Evolutionary conservation across 1,139 yeast genomes (phyloP).

Genomic region (Candida albicans): DNA sequence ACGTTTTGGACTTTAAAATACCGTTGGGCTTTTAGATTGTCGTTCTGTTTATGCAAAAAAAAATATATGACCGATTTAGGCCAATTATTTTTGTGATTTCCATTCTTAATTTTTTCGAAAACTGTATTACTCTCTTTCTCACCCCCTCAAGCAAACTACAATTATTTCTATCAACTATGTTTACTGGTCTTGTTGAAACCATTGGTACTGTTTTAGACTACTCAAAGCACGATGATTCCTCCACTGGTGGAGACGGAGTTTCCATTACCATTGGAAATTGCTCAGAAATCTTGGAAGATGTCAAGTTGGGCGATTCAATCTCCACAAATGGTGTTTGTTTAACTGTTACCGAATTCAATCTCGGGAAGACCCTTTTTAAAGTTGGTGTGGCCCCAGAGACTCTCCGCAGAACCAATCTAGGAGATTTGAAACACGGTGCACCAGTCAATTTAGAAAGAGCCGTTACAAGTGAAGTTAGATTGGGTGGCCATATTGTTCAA

Average conservation of each 20-base stretch:
- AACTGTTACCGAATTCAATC: conserved; percentile 84
- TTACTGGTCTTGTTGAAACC: conserved; percentile 89
- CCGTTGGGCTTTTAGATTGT: conserved; percentile 3
- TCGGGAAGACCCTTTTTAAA: conserved; percentile 55
- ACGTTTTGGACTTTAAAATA: background rate
- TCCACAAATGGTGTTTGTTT: conserved; percentile 88
- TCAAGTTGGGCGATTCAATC: conserved; percentile 90
- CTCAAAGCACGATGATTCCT: conserved; percentile 48
- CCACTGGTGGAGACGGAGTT: conserved; percentile 77
- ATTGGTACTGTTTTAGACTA: conserved; percentile 66
- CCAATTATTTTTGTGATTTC: background rate
- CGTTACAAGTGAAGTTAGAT: conserved; percentile 72
- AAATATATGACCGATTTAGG: background rate
- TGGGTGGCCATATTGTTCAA: conserved; percentile 97
- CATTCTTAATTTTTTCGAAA: background rate
- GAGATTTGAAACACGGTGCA: conserved; percentile 53
- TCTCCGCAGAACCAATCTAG: conserved; percentile 75
- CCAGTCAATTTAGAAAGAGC: conserved; percentile 91
- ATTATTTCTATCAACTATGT: conserved; percentile 50
- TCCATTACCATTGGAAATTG: conserved; percentile 70
- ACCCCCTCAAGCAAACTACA: background rate
- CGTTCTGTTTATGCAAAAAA: background rate
- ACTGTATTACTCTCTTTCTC: background rate
- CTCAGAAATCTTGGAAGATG: conserved; percentile 64
- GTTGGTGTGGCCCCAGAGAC: conserved; percentile 96